Conservation (phyloP, 2,329 filamentous ascomycete genomes). For the Hymenotorrendiella dingleyae region DNA sequence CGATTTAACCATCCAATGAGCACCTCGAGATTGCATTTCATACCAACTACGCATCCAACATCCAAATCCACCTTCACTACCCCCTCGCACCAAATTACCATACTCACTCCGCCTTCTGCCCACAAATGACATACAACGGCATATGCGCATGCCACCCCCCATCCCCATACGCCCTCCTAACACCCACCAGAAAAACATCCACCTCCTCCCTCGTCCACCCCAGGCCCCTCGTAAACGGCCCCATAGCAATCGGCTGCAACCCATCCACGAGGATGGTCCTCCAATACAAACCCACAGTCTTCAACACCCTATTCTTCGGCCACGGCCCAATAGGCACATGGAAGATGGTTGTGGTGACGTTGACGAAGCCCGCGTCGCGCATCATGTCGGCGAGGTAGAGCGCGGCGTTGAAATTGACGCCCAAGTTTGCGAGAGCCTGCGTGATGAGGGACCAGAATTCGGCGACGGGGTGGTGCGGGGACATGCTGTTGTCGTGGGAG, state of each 20-base stretch:
- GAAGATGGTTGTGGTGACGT: slow-evolving; percentile 35
- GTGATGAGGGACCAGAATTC: slow-evolving; percentile 43
- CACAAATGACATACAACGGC: slow-evolving; percentile 50
- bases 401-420: slow-evolving; percentile 42
- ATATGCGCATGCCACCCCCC: slow-evolving; percentile 41
- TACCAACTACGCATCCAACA: too few relatives aligned
- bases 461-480: slow-evolving; percentile 36
- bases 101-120: slow-evolving; percentile 40
- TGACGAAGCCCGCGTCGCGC: slow-evolving; percentile 45
- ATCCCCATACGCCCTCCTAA: slow-evolving; percentile 43
- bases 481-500: slow-evolving; percentile 37
- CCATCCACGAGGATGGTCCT: slow-evolving; percentile 45
- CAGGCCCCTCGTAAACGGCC: slow-evolving; percentile 45
- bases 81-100: not conserved
- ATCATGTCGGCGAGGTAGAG: slow-evolving; percentile 39
- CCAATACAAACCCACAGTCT: slow-evolving; percentile 47
- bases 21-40: too few relatives aligned
- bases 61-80: not conserved
- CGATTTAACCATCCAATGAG: too few relatives aligned
- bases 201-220: slow-evolving; percentile 44
- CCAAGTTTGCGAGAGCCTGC: slow-evolving; percentile 38
- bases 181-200: slow-evolving; percentile 42
- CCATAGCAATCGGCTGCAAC: slow-evolving; percentile 45
- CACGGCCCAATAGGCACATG: slow-evolving; percentile 43
- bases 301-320: slow-evolving; percentile 40